A percentile compares a stretch with the other conserved stretches of the same genome.
These are phyloP conservation scores for Nitzschia putrida DNA, from an alignment of 108 stramenopile species.

Conservation along the genomic window DNA sequence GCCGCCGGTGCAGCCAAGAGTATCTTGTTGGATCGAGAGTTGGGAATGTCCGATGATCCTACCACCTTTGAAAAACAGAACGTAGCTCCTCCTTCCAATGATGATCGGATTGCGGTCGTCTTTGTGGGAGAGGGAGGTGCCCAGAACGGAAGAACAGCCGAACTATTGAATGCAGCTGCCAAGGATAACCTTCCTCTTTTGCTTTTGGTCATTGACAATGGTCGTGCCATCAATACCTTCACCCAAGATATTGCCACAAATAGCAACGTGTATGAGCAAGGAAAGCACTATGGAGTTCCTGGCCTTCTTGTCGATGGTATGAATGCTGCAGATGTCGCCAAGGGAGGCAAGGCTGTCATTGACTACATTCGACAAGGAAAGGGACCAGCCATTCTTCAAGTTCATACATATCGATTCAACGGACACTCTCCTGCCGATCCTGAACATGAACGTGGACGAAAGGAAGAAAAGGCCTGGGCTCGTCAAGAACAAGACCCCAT, in stretches of 20 bases:
- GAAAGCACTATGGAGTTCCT: constrained; percentile 95
- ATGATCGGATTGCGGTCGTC: constrained; percentile 90
- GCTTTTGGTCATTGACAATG: constrained; percentile 95
- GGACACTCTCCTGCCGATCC: constrained; percentile 98
- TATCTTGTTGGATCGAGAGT: constrained; percentile 88
- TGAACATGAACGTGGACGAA: constrained; percentile 97
- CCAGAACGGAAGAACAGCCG: constrained; percentile 96
- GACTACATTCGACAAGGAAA: constrained; percentile 94
- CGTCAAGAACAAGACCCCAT: constrained; percentile 93
- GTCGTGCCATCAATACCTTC: constrained; percentile 98
- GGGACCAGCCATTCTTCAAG: constrained; percentile 94
- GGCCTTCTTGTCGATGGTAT: constrained; percentile 92
- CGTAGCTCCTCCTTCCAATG: constrained; percentile 80
- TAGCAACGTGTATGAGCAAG: constrained; percentile 89
- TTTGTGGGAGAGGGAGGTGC: constrained; percentile 96
- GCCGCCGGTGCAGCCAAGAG: constrained; percentile 95
- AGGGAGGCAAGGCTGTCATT: constrained; percentile 94
- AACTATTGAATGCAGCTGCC: constrained; percentile 92
- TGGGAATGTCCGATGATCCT: constrained; percentile 82
- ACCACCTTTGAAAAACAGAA: constrained; percentile 72
- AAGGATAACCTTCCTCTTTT: constrained; percentile 96
- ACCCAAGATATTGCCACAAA: constrained; percentile 95
- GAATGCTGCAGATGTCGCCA: constrained; percentile 89
- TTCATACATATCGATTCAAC: constrained; percentile 98
- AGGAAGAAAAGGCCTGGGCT: constrained; percentile 98